A percentile compares a stretch with the other conserved stretches of the same genome.
Evolutionary conservation across 2,329 filamentous ascomycete genomes (phyloP).

Genomic region (Colletotrichum sp.): DNA sequence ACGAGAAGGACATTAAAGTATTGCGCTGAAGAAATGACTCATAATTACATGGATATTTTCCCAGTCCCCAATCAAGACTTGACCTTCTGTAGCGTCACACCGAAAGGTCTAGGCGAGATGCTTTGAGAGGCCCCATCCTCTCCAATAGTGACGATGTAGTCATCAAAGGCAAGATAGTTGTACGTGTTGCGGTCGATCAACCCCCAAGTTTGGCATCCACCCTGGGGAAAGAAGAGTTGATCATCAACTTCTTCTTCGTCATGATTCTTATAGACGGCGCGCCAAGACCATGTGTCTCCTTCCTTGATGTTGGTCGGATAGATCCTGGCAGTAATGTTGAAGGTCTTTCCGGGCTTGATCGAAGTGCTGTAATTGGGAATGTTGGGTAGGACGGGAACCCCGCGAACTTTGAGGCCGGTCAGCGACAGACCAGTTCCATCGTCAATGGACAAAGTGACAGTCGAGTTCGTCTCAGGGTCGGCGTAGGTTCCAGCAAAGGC

Average conservation of each 20-base stretch:
- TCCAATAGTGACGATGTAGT: conserved; percentile 30
- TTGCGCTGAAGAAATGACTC: too few relatives aligned
- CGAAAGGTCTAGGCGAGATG: conserved; percentile 1
- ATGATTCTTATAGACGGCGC: conserved; percentile 34
- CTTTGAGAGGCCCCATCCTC: background rate
- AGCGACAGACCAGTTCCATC: conserved; percentile 45
- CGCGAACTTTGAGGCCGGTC: conserved; percentile 42
- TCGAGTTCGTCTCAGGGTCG: conserved; percentile 44
- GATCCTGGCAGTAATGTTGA: conserved; percentile 2
- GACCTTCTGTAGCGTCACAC: background rate
- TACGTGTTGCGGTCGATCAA: conserved; percentile 36
- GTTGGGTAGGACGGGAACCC: conserved; percentile 42
- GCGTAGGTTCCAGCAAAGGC: conserved; percentile 42
- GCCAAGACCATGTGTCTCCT: conserved; percentile 31
- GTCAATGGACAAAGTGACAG: conserved; percentile 42
- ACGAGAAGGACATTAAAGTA: too few relatives aligned
- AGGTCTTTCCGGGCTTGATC: background rate
- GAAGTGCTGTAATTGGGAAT: conserved; percentile 30
- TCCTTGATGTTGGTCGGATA: conserved; percentile 7
- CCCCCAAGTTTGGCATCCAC: conserved; percentile 36
- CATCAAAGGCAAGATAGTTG: conserved; percentile 33
- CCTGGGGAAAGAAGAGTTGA: conserved; percentile 31
- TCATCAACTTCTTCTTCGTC: conserved; percentile 24
- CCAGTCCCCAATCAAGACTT: background rate
- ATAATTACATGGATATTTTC: background rate